A percentile compares a stretch with the other conserved stretches of the same genome.
Conservation (phyloP, 2,329 filamentous ascomycete species). For the Paramyrothecium roridum region DNA sequence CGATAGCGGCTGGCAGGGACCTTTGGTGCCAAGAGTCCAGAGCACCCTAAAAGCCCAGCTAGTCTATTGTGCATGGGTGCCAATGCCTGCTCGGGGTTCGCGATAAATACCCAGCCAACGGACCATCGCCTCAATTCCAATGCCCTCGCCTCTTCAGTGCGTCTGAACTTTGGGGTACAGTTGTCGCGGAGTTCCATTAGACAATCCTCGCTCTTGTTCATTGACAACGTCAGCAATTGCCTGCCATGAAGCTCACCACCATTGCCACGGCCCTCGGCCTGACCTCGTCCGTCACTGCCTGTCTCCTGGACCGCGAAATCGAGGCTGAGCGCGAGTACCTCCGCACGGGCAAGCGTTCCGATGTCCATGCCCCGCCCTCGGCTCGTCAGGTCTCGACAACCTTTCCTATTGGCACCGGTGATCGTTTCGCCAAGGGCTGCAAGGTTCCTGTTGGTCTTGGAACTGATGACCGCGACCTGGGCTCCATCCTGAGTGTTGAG, state of each 20-base stretch:
- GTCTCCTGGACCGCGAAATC: constrained; percentile 31
- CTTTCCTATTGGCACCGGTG: constrained; percentile 33
- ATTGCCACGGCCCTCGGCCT: constrained; percentile 12
- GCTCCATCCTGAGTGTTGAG: constrained; percentile 35
- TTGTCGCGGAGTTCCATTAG: background rate
- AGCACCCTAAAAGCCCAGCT: background rate
- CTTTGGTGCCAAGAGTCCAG: background rate
- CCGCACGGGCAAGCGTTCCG: constrained; percentile 5
- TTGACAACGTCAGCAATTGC: background rate
- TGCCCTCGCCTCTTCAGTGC: background rate
- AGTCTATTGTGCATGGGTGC: background rate
- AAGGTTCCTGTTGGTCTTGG: constrained; percentile 18
- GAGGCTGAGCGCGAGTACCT: constrained; percentile 13
- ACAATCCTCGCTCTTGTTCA: background rate
- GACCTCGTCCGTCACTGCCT: constrained; percentile 9
- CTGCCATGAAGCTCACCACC: constrained; percentile 16
- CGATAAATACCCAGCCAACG: background rate
- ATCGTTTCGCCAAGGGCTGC: constrained; percentile 22
- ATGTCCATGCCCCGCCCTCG: constrained; percentile 5
- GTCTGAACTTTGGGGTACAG: background rate
- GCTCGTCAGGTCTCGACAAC: constrained; percentile 6
- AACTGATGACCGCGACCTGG: constrained; percentile 26
- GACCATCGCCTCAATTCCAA: background rate
- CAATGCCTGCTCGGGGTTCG: background rate
- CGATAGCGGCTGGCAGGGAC: background rate